These are phyloP conservation scores for Marasmius sp. DNA, from an alignment of 1,284 basidiomycete species.

Conservation along the genomic window DNA sequence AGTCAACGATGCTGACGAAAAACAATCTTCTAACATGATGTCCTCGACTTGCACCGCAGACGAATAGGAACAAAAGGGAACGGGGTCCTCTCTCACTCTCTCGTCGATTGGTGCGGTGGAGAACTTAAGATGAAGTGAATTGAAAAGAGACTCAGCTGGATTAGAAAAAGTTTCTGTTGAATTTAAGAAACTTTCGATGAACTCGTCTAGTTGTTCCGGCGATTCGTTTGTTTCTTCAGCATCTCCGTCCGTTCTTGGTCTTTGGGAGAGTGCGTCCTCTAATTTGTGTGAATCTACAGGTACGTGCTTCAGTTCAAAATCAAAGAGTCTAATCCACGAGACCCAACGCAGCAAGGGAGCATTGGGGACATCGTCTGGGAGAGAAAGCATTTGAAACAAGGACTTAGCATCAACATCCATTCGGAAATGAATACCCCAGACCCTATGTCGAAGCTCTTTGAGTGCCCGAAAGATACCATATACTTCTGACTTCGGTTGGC, in stretches of 20 bases:
- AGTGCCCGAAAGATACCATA: constrained; percentile 34
- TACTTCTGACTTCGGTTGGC: constrained; percentile 37
- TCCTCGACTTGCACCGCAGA: background rate
- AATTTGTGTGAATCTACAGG: constrained; percentile 24
- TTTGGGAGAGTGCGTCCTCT: constrained; percentile 24
- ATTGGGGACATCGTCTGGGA: constrained; percentile 31
- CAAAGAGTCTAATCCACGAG: constrained; percentile 27
- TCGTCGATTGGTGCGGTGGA: background rate
- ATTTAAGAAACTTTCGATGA: background rate
- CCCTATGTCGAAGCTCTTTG: constrained; percentile 25
- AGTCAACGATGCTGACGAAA: background rate
- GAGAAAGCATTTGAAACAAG: constrained; percentile 31
- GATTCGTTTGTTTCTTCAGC: background rate
- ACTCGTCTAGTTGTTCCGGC: background rate
- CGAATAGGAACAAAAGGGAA: background rate
- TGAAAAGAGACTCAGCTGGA: background rate
- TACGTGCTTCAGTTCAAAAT: constrained; percentile 31
- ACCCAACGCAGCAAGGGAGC: constrained; percentile 36
- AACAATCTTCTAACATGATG: background rate
- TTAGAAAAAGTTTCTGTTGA: background rate
- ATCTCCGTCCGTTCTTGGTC: background rate
- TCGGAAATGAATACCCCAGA: constrained; percentile 30
- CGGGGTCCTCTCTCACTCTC: background rate
- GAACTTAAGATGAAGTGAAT: background rate
- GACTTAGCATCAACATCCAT: constrained; percentile 33